Base-by-base conservation (phyloP, 257 asterid genomes). In the Fraxinus anomala region DNA sequence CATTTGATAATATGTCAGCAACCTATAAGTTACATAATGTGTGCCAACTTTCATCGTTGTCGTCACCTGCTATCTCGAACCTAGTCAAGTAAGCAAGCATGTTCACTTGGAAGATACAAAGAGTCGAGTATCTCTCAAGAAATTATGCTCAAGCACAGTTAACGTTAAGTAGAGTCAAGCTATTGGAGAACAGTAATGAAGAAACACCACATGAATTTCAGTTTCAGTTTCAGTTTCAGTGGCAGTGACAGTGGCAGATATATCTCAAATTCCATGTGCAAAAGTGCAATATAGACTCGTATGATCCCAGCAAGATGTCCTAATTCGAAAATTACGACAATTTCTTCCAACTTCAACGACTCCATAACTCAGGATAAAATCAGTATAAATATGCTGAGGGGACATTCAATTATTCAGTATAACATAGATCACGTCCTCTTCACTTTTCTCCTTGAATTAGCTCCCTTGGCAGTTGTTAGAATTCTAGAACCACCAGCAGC, bases 401-500 rank as follows among this genome's bases (percentile, higher is more conserved):
- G 47, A 40, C 47, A 9, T 10, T 40, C 14, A 40, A 40, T 36
- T 36, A 36, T 36, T 6, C 39, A 36, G 39, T 36, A 6, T 36
- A 40, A 40, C 47, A 36, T 61, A 42, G 28, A 21, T 79, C 72
- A 70, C 24, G n/a, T 56, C 67, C 44, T 42, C 28, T 81, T 36
- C 68, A 2, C 68, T 51, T 74, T 75, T 77, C 73, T 86, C 81
- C 86, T 82, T 80, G 68, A 82, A 68, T 75, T 80, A 21, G 51
- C 73, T 24, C 76, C 75, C 10, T 65, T 59, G 12, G 56, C 24
- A 54, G 79, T 68, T 63, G n/a, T 70, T 34, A 4, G 70, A 68
- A 24, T 69, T 34, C 76, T 80, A 49, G 73, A 73, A 31, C 39
- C 56, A 73, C 79, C 59, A 42, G 83, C 79, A 66, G 92, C 94